A percentile compares a stretch with the other conserved stretches of the same genome.
Evolutionary conservation across 2,329 filamentous ascomycete genomes (phyloP).

Genomic region (Magnaporthiopsis incrustans): DNA sequence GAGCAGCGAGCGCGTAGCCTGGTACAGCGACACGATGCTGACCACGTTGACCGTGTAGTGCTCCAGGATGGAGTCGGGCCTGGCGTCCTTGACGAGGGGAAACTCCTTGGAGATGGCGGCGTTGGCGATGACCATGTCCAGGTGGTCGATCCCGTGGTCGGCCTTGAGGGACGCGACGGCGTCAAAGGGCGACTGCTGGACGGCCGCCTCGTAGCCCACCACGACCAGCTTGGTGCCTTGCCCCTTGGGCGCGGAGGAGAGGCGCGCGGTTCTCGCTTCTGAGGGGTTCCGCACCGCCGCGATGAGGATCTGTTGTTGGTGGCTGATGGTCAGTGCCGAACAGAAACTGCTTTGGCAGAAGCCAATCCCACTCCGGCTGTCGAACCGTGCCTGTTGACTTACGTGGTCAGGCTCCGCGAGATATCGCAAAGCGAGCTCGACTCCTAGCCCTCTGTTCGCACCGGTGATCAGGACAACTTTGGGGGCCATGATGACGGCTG

Average conservation of each 20-base stretch:
- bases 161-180: slow-evolving; percentile 19
- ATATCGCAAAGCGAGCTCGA: slow-evolving; percentile 14
- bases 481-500: slow-evolving; percentile 2
- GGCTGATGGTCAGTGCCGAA: neutral
- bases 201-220: slow-evolving; percentile 28
- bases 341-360: neutral
- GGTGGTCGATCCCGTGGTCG: slow-evolving; percentile 22
- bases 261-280: slow-evolving; percentile 2
- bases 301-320: neutral
- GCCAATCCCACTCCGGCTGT: too few relatives aligned
- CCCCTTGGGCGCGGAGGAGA: slow-evolving; percentile 19
- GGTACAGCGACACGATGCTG: slow-evolving; percentile 26
- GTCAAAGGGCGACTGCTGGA: slow-evolving; percentile 19
- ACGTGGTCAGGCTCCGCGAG: slow-evolving; percentile 4
- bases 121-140: slow-evolving; percentile 47
- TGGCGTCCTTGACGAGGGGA: slow-evolving; percentile 20
- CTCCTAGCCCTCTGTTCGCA: slow-evolving; percentile 21
- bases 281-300: slow-evolving; percentile 2
- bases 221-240: slow-evolving; percentile 22
- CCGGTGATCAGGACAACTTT: slow-evolving; percentile 17
- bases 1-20: slow-evolving; percentile 29
- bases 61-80: slow-evolving; percentile 23
- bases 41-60: slow-evolving; percentile 37
- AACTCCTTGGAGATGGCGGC: slow-evolving; percentile 31
- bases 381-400: neutral